Conservation (phyloP, 73 alveolate species). For the Breviolum minutum region DNA sequence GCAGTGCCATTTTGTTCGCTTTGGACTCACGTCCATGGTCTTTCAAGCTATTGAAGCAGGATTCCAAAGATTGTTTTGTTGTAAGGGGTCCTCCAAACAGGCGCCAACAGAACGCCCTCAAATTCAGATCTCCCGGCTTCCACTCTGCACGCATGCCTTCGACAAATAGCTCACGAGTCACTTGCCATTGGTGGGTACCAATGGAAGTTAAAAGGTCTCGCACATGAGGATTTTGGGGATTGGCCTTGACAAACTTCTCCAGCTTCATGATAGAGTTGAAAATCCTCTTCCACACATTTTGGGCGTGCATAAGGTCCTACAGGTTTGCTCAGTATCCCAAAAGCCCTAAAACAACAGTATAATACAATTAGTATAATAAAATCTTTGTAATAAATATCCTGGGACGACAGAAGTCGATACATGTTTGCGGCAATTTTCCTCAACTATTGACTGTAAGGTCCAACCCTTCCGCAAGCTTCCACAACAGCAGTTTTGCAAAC, state of each 20-base stretch:
- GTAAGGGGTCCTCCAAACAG: background rate
- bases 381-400: no score
- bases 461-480: no score
- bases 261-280: background rate
- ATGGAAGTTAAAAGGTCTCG: background rate
- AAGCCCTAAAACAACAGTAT: no score
- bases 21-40: background rate
- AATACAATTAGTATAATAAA: no score
- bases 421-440: no score
- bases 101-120: background rate
- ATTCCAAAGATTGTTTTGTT: background rate
- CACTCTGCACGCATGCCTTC: background rate
- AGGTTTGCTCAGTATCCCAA: no score
- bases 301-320: background rate
- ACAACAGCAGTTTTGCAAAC: no score
- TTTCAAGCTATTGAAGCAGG: background rate
- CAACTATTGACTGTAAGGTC: no score
- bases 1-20: background rate
- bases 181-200: constrained; percentile 3
- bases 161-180: background rate
- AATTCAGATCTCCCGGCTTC: background rate
- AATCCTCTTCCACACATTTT: background rate
- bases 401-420: no score
- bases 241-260: background rate
- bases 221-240: background rate